Evolutionary conservation across 352 stramenopile genomes (phyloP).

Genomic region (Pythium sukuiense): DNA sequence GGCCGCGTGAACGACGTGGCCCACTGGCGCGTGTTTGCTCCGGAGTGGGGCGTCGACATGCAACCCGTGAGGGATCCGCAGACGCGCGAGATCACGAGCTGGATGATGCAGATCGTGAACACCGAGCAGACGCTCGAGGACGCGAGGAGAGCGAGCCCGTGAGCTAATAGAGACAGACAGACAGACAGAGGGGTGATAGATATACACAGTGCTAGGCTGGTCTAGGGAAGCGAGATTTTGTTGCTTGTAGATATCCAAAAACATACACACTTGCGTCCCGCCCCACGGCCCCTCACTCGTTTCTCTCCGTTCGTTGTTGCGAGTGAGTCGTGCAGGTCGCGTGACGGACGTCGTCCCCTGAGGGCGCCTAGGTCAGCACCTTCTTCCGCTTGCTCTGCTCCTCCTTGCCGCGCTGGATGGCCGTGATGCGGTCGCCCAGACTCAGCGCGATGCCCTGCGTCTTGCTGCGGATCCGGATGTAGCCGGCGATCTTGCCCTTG

Average conservation of each 20-base stretch:
- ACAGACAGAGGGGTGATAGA: not conserved
- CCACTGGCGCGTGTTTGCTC: constrained; percentile 50
- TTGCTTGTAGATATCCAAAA: constrained; percentile 21
- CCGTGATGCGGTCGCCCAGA: constrained; percentile 98
- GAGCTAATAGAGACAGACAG: not conserved
- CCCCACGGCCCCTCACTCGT: not conserved
- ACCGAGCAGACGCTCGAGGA: constrained; percentile 21
- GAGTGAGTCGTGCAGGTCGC: too few species aligned
- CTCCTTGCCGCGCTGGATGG: constrained; percentile 91
- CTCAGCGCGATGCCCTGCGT: constrained; percentile 99
- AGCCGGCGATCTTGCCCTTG: constrained; percentile 96
- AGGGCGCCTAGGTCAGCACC: constrained; percentile 47
- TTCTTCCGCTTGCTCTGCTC: constrained; percentile 87
- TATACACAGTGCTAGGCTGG: not conserved
- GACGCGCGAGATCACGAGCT: constrained; percentile 34
- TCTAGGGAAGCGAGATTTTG: constrained; percentile 20
- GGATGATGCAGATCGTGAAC: constrained; percentile 52
- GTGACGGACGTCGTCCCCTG: too few species aligned
- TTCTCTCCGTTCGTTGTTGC: not conserved
- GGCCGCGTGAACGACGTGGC: constrained; percentile 24
- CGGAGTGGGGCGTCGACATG: constrained; percentile 62
- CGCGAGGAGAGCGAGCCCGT: constrained; percentile 4
- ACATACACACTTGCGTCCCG: constrained; percentile 8
- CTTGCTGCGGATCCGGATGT: constrained; percentile 99
- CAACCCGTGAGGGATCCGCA: constrained; percentile 13